These are phyloP conservation scores for Exophiala aquamarina DNA, from an alignment of 2,329 filamentous ascomycete species.

Conservation along the genomic window DNA sequence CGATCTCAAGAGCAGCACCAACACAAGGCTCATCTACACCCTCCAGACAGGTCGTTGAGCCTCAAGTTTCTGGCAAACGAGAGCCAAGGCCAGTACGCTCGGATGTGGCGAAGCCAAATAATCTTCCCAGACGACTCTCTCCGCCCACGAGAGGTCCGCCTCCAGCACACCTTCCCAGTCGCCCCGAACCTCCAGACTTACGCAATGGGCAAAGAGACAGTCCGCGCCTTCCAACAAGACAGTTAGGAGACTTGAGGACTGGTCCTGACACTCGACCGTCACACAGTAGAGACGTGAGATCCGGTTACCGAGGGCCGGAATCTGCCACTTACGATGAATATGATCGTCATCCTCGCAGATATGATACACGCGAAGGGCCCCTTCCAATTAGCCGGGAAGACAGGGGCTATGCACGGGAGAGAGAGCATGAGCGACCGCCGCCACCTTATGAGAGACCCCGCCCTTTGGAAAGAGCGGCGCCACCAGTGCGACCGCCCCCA, in stretches of 20 bases:
- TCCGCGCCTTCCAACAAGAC: conserved; percentile 37
- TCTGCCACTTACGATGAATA: conserved; percentile 36
- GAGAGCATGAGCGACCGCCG: conserved; percentile 22
- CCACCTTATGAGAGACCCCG: conserved; percentile 20
- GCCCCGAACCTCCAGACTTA: conserved; percentile 30
- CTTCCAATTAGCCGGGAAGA: conserved; percentile 24
- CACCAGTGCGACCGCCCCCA: conserved; percentile 25
- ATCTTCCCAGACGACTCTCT: conserved; percentile 40
- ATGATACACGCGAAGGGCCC: conserved; percentile 36
- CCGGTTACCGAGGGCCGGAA: conserved; percentile 37
- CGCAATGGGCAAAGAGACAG: conserved; percentile 39
- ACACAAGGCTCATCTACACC: conserved; percentile 18
- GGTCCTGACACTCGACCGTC: conserved; percentile 37
- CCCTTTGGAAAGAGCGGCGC: conserved; percentile 22
- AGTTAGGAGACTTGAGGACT: conserved; percentile 7
- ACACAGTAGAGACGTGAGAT: conserved; percentile 36
- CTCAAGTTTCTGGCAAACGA: conserved; percentile 10
- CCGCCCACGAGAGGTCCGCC: conserved; percentile 33
- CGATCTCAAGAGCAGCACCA: conserved; percentile 9
- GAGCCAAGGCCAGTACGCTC: conserved; percentile 15
- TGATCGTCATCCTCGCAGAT: conserved; percentile 34
- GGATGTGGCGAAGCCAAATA: conserved; percentile 19
- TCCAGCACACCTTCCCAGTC: conserved; percentile 38
- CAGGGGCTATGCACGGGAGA: conserved; percentile 16
- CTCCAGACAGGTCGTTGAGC: conserved; percentile 11